These are phyloP conservation scores for Dactylellina parvicollis DNA, from an alignment of 2,329 filamentous ascomycete genomes.

Conservation along the genomic window DNA sequence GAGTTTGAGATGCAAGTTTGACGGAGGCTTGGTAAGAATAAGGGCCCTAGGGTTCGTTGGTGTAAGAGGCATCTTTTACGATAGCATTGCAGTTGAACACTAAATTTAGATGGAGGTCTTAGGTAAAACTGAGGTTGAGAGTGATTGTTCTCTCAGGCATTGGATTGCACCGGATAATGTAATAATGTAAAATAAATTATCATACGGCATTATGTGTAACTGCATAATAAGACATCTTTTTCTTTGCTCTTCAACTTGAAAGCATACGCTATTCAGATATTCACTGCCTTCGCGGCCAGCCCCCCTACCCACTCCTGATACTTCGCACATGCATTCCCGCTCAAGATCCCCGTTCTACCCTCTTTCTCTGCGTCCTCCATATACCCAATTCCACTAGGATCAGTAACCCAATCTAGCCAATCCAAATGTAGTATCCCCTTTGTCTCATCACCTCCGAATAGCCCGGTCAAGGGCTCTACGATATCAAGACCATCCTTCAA, in stretches of 20 bases:
- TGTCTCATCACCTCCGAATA: slow-evolving; percentile 26
- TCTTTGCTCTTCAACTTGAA: neutral
- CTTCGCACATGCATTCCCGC: slow-evolving; percentile 8
- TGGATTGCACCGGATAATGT: too few relatives aligned
- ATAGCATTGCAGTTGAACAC: too few relatives aligned
- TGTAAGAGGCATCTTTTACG: too few relatives aligned
- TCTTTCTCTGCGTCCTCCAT: slow-evolving; percentile 29
- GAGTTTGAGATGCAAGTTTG: slow-evolving; percentile 50
- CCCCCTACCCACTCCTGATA: slow-evolving; percentile 29
- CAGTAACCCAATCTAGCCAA: slow-evolving; percentile 22
- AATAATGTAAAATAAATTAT: too few relatives aligned
- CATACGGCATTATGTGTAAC: too few relatives aligned
- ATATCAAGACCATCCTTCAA: slow-evolving; percentile 8
- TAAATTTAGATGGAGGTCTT: too few relatives aligned
- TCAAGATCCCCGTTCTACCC: slow-evolving; percentile 27
- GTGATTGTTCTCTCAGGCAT: too few relatives aligned
- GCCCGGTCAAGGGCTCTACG: slow-evolving; percentile 20
- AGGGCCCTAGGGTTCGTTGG: too few relatives aligned
- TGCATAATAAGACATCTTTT: too few relatives aligned
- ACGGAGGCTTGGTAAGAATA: too few relatives aligned
- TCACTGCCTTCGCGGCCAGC: neutral
- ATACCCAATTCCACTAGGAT: neutral
- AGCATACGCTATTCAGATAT: neutral
- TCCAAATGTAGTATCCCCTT: slow-evolving; percentile 42
- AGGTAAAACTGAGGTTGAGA: too few relatives aligned